These are phyloP conservation scores for Tetracladium setigerum DNA, from an alignment of 495 filamentous ascomycete genomes.

Conservation along the genomic window DNA sequence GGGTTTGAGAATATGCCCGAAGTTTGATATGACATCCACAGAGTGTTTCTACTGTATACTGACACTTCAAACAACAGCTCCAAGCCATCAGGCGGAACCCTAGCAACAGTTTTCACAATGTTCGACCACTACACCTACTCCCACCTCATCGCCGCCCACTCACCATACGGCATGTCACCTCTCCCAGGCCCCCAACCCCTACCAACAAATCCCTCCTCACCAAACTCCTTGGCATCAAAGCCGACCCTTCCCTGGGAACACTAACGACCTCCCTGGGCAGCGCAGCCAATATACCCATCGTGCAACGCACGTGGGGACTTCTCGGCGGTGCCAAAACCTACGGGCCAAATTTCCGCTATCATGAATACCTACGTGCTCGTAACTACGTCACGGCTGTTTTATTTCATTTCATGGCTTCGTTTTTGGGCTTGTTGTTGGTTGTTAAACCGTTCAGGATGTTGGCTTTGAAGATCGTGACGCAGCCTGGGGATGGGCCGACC, in stretches of 20 bases:
- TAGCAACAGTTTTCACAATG: conserved; percentile 54
- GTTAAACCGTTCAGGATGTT: conserved; percentile 49
- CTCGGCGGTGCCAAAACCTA: conserved; percentile 54
- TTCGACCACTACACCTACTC: conserved; percentile 52
- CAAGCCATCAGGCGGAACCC: conserved; percentile 67
- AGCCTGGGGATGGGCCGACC: conserved; percentile 61
- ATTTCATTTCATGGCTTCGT: conserved; percentile 47
- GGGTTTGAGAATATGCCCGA: neutral
- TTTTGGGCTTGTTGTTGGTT: conserved; percentile 44
- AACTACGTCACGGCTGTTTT: conserved; percentile 50
- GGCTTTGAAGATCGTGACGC: conserved; percentile 43
- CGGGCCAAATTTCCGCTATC: conserved; percentile 65
- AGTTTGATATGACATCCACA: neutral
- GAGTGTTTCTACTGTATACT: neutral
- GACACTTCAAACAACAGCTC: conserved; percentile 23
- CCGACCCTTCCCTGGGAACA: conserved; percentile 57
- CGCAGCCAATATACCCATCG: conserved; percentile 54
- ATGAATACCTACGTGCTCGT: conserved; percentile 56
- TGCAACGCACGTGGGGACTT: conserved; percentile 73
- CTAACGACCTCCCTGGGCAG: conserved; percentile 53
- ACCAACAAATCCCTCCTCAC: conserved; percentile 26
- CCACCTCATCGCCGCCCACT: conserved; percentile 45
- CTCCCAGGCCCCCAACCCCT: conserved; percentile 33
- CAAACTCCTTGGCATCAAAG: conserved; percentile 52
- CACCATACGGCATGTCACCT: conserved; percentile 63